phyloP scores from a whole-genome alignment of 2,329 filamentous ascomycete species.

The Aspergillus pseudoviridinutans region DNA sequence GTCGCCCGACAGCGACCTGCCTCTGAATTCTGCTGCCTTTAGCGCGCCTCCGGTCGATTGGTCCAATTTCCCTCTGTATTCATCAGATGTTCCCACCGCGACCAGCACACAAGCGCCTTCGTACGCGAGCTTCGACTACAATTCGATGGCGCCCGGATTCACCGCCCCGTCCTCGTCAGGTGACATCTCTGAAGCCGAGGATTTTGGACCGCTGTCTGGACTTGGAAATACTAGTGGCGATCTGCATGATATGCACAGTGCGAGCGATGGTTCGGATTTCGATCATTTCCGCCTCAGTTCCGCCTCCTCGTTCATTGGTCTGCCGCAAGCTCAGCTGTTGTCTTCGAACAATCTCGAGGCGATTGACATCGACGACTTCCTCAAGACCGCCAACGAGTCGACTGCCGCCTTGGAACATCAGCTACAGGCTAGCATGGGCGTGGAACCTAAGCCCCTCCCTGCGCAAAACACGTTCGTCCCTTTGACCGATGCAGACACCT shows the following conservation, averaged over 20 bases:
- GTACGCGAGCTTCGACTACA: conserved; percentile 45
- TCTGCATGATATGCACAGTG: conserved; percentile 37
- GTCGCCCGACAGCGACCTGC: conserved; percentile 40
- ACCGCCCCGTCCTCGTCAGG: conserved; percentile 46
- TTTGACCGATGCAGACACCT: conserved; percentile 22
- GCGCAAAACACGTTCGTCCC: conserved; percentile 25
- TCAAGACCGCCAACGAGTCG: conserved; percentile 40
- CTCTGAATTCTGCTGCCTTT: conserved; percentile 36
- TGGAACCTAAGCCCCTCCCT: conserved; percentile 31
- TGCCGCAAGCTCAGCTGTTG: conserved; percentile 40
- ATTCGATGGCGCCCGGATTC: conserved; percentile 35
- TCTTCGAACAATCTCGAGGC: conserved; percentile 38
- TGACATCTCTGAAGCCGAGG: conserved; percentile 48
- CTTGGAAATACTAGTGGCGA: conserved; percentile 26
- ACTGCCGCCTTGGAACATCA: conserved; percentile 39
- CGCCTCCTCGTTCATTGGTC: conserved; percentile 40
- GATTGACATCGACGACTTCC: conserved; percentile 43
- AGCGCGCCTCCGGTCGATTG: conserved; percentile 45
- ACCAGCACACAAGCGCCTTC: conserved; percentile 44
- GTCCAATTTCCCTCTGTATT: conserved; percentile 45
- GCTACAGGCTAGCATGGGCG: conserved; percentile 34
- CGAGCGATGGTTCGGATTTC: conserved; percentile 40
- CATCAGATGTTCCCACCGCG: conserved; percentile 33
- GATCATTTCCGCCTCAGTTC: conserved; percentile 41
- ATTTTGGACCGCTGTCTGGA: conserved; percentile 35